These are phyloP conservation scores for Saprolegnia parasitica DNA, from an alignment of 352 stramenopile species.

Conservation along the genomic window DNA sequence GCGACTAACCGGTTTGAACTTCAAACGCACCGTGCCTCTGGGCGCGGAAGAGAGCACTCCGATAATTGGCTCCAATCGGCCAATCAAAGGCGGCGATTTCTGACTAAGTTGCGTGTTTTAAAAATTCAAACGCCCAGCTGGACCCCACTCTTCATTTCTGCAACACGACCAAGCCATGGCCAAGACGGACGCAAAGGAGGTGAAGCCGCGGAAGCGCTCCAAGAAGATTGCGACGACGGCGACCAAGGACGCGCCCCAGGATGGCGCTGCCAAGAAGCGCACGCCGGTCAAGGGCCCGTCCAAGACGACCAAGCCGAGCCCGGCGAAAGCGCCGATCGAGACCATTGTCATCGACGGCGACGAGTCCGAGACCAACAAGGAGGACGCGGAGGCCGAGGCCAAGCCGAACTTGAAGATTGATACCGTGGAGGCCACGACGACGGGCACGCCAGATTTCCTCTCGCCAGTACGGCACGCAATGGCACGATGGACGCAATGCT, in stretches of 20 bases:
- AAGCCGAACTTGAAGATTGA: neutral
- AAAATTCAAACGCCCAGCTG: conserved; percentile 17
- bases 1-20: neutral
- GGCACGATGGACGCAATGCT: neutral
- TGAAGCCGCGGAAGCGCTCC: conserved; percentile 9
- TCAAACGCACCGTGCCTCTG: neutral
- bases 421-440: neutral
- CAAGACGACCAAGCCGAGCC: neutral
- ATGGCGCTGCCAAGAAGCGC: conserved; percentile 2
- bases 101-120: conserved; percentile 14
- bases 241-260: neutral
- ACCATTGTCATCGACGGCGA: conserved; percentile 18
- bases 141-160: conserved; percentile 9
- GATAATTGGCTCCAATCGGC: neutral
- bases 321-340: neutral
- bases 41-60: neutral
- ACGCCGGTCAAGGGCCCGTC: neutral
- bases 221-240: conserved; percentile 11
- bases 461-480: conserved; percentile 15
- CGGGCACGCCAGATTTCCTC: neutral
- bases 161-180: conserved; percentile 11
- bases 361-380: neutral
- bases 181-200: neutral
- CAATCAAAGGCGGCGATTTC: neutral
- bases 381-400: neutral